Evolutionary conservation across 2,329 filamentous ascomycete genomes (phyloP), one percentile per base, ranked within the genome.

Genomic region (Venturia asperata): DNA sequence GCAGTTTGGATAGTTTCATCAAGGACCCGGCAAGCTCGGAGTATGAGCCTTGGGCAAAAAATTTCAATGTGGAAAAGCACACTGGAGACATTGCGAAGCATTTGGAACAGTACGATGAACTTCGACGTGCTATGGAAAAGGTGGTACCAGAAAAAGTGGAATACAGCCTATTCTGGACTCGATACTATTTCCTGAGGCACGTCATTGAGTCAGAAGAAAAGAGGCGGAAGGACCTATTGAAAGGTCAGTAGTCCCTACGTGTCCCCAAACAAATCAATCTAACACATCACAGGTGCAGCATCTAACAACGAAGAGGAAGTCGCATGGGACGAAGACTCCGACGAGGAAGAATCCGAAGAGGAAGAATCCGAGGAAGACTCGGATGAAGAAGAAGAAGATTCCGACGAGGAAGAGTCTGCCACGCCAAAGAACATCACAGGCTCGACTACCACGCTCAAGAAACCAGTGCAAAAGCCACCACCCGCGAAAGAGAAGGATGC

Each of bases 181-280:
- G 94, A 65, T 99, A 99, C 77, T 97, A 97, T 75, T 99, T 96
- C 80, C 79, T 97, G 68, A 84, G 93, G 71, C 89, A 95, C 72
- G 91, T 94, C 19, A 89, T 99, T 68, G 93, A 97, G 79, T 92
- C 90, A 34, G 92, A 96, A 66, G 94, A 99, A 78, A 87, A 89
- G 72, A 87, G 91, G 75, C 83, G 94, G 75, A 87, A 89, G 70
- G 94, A 99, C 75, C 83, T 99, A 65, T 80, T 99, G 27, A 95
- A 96, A 77, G 93, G 93, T 96, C 45, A 9, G 21, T 62, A 9
- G 21, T 62, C 62, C 13, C 49, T 56, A 19, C 6, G 5, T 71
- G 68, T 74, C 82, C 68, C 75, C 77, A 64, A 73, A 75, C 77
- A 64, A 73, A 76, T 66, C 52, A 39, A 64, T 10, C 27, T 65